Base-by-base conservation (phyloP, 495 filamentous ascomycete species). In the Xylaria sp. region DNA sequence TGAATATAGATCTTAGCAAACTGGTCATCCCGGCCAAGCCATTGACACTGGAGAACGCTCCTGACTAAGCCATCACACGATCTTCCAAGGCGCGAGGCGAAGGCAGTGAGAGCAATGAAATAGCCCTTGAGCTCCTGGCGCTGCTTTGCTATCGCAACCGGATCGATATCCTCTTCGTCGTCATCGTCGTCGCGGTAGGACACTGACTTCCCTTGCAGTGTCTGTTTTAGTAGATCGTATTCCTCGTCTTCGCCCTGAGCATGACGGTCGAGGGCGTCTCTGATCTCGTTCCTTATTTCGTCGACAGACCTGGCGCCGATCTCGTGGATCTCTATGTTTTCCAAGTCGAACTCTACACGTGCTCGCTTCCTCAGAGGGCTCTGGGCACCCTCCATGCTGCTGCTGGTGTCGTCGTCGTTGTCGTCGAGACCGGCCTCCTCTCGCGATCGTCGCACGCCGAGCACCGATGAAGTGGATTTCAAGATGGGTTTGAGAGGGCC, bases 21-120 rank as follows among this genome's bases (percentile, higher is more conserved):
- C 5, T 86, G 82, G 69, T 94, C 90, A 75, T 95, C 92, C 61
- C 94, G 87, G 12, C 92, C 93, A 52, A 97, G 86, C 96, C 96
- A 99, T 46, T 89, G 84, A 78, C 89, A 93, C 70, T 87, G 82
- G 41, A 98, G 81, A 12, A 97, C 83, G 29, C 90, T 89, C 71
- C 88, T 83, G 46, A 97, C 89, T 41, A 99, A 81, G 2, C 90
- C 89, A 24, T 89, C 88, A 81, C 93, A 97, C 58, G 87, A 88
- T 73, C 88, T 89, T 46, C 78, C 82, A 33, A 99, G 83, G 29
- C 88, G 80, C 29, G 91, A 89, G 9, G 92, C 88, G 71, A 90
- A 91, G 59, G 87, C 88, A n/a, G 92, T 87, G 63, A 98, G 85
- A 31, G 92, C 94, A 67, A 92, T 77, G n/a, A 95, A 80, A 74